These are phyloP conservation scores for Extremus antarcticus DNA, from an alignment of 495 filamentous ascomycete species.

Conservation along the genomic window DNA sequence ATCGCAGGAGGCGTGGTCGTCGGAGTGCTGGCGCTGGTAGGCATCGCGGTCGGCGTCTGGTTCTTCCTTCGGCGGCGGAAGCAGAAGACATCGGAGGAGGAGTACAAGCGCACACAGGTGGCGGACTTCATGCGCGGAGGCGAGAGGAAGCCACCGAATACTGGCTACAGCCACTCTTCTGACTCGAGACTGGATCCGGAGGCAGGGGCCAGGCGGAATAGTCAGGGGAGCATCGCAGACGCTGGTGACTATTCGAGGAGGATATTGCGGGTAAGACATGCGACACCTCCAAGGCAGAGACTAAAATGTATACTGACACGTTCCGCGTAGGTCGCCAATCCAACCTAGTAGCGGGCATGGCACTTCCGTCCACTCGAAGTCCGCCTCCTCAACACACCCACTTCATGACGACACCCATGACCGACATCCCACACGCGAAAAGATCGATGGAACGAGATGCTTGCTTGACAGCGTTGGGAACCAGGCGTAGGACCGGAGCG, in stretches of 20 bases:
- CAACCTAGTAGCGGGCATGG: too few species aligned
- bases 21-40: conserved; percentile 59
- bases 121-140: conserved; percentile 49
- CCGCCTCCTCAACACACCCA: too few species aligned
- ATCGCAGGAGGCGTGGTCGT: conserved; percentile 87
- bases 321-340: conserved; percentile 1
- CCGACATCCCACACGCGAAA: background rate
- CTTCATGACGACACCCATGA: too few species aligned
- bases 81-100: conserved; percentile 63
- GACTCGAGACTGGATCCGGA: conserved; percentile 82
- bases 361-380: too few species aligned
- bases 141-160: conserved; percentile 44
- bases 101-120: conserved; percentile 66
- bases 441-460: background rate
- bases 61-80: conserved; percentile 66
- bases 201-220: conserved; percentile 71
- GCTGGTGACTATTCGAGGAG: conserved; percentile 94
- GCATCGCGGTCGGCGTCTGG: conserved; percentile 55
- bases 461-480: too few species aligned
- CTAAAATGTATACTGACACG: background rate
- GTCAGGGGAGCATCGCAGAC: conserved; percentile 94
- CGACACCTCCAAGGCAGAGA: background rate
- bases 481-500: background rate
- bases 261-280: conserved; percentile 69
- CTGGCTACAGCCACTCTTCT: conserved; percentile 48